Conservation (phyloP, 345 rosid genomes). For the Arabidopsis arenosa region DNA sequence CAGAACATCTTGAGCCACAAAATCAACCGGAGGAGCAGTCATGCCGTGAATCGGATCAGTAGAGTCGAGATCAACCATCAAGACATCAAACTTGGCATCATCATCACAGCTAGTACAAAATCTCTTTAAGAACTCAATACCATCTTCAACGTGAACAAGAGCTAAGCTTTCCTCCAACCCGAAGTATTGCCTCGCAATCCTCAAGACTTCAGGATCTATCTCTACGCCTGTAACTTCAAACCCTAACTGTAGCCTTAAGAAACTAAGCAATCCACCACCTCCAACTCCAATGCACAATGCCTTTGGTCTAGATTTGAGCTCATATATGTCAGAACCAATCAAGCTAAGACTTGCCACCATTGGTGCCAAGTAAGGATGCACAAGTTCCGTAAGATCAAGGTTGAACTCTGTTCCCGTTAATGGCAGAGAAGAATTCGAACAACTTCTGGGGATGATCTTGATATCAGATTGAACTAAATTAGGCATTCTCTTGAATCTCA, state of each 20-base stretch:
- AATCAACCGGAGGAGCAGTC: slow-evolving; percentile 75
- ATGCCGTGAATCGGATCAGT: slow-evolving; percentile 56
- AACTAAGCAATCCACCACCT: slow-evolving; percentile 82
- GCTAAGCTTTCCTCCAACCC: slow-evolving; percentile 64
- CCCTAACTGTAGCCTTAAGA: slow-evolving; percentile 57
- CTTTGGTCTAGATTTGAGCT: slow-evolving; percentile 50
- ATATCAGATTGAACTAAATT: slow-evolving; percentile 73
- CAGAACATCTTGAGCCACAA: slow-evolving; percentile 55
- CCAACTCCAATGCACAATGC: slow-evolving; percentile 86
- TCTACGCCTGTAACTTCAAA: slow-evolving; percentile 78
- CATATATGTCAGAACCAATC: slow-evolving; percentile 44
- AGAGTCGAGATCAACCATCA: slow-evolving; percentile 88
- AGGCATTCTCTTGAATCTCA: slow-evolving; percentile 92
- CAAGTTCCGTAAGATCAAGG: slow-evolving; percentile 58
- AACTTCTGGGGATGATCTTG: slow-evolving; percentile 46
- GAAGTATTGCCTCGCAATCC: slow-evolving; percentile 64
- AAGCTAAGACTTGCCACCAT: slow-evolving; percentile 75
- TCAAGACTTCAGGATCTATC: slow-evolving; percentile 67
- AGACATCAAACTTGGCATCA: slow-evolving; percentile 58
- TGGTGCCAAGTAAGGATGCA: slow-evolving; percentile 77
- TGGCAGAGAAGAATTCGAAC: slow-evolving; percentile 28
- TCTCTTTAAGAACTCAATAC: slow-evolving; percentile 56
- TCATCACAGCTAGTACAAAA: slow-evolving; percentile 24
- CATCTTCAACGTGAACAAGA: slow-evolving; percentile 56
- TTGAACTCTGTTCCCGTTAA: slow-evolving; percentile 49